Evolutionary conservation across 192 early-diverging fungal species (phyloP), one percentile per base, ranked within the genome.

Genomic region (Coemansia sp.): DNA sequence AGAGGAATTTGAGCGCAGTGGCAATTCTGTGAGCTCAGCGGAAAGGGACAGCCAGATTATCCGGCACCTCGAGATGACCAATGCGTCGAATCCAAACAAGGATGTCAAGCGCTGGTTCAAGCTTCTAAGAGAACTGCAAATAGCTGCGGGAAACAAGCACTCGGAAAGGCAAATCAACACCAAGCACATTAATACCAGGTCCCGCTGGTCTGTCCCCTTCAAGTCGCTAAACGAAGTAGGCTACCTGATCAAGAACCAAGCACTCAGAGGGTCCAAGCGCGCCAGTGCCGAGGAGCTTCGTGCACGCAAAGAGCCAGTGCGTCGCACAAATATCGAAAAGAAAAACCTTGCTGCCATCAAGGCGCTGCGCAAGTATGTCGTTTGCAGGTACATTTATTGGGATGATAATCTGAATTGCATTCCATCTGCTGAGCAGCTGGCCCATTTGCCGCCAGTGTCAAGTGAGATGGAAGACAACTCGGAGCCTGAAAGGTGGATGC

Each of bases 141-240:
- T 4, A 18, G 72, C 67, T 15, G 67, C 72, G 6, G 72, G 72
- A 45, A 48, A 42, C 64, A 74, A 68, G 64, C 63, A 79, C 64
- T 63, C 55, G 35, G 60, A 74, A 1, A 60, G 72, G 5, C 77
- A 79, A 48, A 74, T 79, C 2, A 79, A 79, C 65, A 79, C 77
- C 64, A 79, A 79, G 63, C 71, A 74, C 42, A 79, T 79, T 10
- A 79, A 79, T 23, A 74, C 77, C 18, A 56, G 77, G 15, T 79
- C 77, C 2, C 52, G 77, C 28, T 79, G 77, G 77, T 79, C 77
- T 16, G 72, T 79, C 2, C 77, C 77, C 7, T 79, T 79, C 61
- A 74, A 74, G 53, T 79, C 77, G 25, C 68, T 79, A 29, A 46
- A 79, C 30, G 72, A 79, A 39, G 71, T 74, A 10, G 77, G 77